Percentiles rank a stretch among this genome's conserved stretches.
Conservation (phyloP, 768 basidiomycete genomes). For the Botryobasidium botryosum region DNA sequence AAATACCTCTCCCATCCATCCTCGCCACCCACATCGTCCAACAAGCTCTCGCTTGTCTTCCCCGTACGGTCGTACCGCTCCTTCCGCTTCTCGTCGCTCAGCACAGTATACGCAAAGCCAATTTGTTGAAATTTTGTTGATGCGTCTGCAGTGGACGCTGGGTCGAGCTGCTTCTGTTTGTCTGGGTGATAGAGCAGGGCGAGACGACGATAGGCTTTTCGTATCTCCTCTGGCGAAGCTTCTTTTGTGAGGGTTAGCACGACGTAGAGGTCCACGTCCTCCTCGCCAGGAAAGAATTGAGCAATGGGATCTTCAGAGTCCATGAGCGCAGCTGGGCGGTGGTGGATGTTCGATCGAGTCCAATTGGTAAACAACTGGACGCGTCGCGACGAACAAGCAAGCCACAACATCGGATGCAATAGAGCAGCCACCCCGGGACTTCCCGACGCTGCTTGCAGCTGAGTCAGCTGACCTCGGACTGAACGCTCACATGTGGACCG, state of each 20-base stretch:
- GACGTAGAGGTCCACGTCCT: constrained; percentile 58
- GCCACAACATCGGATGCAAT: no score
- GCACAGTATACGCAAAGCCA: constrained; percentile 83
- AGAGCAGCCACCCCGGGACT: no score
- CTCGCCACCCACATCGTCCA: constrained; percentile 43
- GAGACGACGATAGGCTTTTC: constrained; percentile 67
- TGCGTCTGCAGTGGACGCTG: constrained; percentile 40
- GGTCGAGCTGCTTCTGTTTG: no score
- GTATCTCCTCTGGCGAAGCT: constrained; percentile 50
- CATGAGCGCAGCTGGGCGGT: constrained; percentile 24
- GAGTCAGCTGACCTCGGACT: no score
- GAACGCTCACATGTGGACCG: no score
- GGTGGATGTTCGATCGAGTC: no score
- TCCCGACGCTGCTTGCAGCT: no score
- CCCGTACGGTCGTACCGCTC: constrained; percentile 75
- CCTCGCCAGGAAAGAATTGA: constrained; percentile 63
- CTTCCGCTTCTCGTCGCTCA: constrained; percentile 61
- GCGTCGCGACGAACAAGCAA: no score
- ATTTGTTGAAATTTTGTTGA: constrained; percentile 79
- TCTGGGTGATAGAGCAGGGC: constrained; percentile 82
- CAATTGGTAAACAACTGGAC: no score
- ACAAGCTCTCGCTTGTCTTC: constrained; percentile 60
- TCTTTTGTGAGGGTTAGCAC: constrained; percentile 41
- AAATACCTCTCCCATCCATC: constrained; percentile 96
- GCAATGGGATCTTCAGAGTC: constrained; percentile 54